Evolutionary conservation across 176 grass and related monocot species (phyloP).

Genomic region (Zoysia pacifica): DNA sequence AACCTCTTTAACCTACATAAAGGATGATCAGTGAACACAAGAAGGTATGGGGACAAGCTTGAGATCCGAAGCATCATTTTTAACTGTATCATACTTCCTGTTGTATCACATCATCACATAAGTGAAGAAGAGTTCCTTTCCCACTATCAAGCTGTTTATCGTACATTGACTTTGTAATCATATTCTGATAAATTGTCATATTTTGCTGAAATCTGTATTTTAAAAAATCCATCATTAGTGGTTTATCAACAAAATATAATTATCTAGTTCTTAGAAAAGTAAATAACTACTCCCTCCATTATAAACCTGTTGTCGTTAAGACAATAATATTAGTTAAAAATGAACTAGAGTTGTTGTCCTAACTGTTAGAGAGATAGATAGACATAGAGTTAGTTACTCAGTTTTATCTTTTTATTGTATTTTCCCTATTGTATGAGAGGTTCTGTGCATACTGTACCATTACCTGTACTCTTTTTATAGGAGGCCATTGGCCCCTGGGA

Average conservation of each 20-base stretch:
- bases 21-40: not conserved
- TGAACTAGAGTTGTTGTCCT: too few species aligned
- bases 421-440: too few species aligned
- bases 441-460: too few species aligned
- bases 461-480: too few species aligned
- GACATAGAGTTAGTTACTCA: too few species aligned
- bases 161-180: slow-evolving; percentile 95
- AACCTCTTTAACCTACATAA: slow-evolving; percentile 80
- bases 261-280: not conserved
- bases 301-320: too few species aligned
- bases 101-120: slow-evolving; percentile 95
- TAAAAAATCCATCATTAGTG: slow-evolving; percentile 34
- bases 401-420: too few species aligned
- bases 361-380: too few species aligned
- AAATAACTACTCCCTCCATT: too few species aligned
- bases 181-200: slow-evolving; percentile 84
- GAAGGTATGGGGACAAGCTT: slow-evolving; percentile 14
- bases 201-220: slow-evolving; percentile 82
- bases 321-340: too few species aligned
- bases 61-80: slow-evolving; percentile 2
- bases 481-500: too few species aligned
- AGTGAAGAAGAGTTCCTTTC: slow-evolving; percentile 90
- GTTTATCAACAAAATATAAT: slow-evolving; percentile 6
- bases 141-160: slow-evolving; percentile 98
- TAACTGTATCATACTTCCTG: slow-evolving; percentile 73